Base-by-base conservation (phyloP, 306 rosid species). In the Mimosa pudica region DNA sequence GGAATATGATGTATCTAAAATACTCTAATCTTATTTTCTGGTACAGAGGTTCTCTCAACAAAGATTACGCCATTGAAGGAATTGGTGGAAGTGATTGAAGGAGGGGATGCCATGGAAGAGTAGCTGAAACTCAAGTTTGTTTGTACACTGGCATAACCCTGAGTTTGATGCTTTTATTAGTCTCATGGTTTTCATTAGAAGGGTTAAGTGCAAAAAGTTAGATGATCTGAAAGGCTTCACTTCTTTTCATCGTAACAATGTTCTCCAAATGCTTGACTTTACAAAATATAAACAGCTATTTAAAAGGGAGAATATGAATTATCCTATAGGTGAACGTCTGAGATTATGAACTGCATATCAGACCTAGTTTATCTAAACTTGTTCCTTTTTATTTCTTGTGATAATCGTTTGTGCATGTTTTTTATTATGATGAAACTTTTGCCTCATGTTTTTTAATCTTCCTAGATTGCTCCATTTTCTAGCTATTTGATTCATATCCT, bases 41-140 rank as follows among this genome's bases (percentile, higher is more conserved):
- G 66, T 65, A 62, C 95, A 94, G 98, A 94, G 93, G 92, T 94
- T 68, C 94, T 91, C 67, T 84, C 75, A 7, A 94, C 98, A 10
- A 94, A 89, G 90, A 88, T 94, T 11, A 91, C 86, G n/a, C 93
- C 97, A 0, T 77, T 91, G 85, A 87, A 70, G 83, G 91, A 91
- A 78, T 87, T 78, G 82, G 94, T 87, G 3, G 89, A 89, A 77
- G 86, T 92, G 63, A 75, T 85, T 42, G 95, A 91, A 82, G 91
- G 82, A 32, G 94, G 93, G 52, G 97, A 92, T 38, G 97, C 91
- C 13, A 94, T 94, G 98, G 98, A 94, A 81, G 97, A 94, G 86
- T 92, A 87, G 85, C 73, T 48, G 73, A 48, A 49, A 64, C 83
- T 79, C 62, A 69, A 57, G 52, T 76, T 46, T 14, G 32, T 36